A percentile compares a stretch with the other conserved stretches of the same genome.
Conservation (phyloP, 805 yeast species). For the Clavispora phyllophila region DNA sequence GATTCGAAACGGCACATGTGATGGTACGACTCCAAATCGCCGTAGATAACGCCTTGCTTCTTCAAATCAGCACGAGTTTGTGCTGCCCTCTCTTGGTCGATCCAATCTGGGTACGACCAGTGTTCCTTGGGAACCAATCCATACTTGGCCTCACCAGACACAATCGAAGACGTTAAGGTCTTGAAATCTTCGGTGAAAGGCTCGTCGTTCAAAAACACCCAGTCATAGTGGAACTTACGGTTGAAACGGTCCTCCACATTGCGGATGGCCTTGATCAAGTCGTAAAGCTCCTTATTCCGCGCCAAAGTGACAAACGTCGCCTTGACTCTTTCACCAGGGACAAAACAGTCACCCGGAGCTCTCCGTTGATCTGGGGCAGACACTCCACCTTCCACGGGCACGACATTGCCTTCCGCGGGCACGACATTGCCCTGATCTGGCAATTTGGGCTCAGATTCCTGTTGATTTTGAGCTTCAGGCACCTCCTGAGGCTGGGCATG, state of each 20-base stretch:
- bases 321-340: conserved; percentile 9
- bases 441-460: no score
- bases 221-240: conserved; percentile 19
- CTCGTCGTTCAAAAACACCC: conserved; percentile 23
- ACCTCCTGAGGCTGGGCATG: no score
- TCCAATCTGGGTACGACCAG: conserved; percentile 19
- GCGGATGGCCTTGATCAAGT: conserved; percentile 14
- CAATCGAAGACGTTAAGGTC: conserved; percentile 10
- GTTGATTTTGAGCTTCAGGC: no score
- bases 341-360: conserved; percentile 3
- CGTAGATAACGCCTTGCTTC: conserved; percentile 26
- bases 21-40: conserved; percentile 14
- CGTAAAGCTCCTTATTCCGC: conserved; percentile 11
- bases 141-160: conserved; percentile 17
- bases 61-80: conserved; percentile 20
- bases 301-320: conserved; percentile 17
- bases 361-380: not conserved
- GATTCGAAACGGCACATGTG: conserved; percentile 19
- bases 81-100: conserved; percentile 23
- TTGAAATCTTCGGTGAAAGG: conserved; percentile 20
- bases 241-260: conserved; percentile 21
- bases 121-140: conserved; percentile 17
- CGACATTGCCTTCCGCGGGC: no score
- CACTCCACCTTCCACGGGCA: not conserved
- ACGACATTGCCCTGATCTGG: no score